These are phyloP conservation scores for Psilocybe subaeruginosa DNA, from an alignment of 768 basidiomycete genomes.

Conservation along the genomic window DNA sequence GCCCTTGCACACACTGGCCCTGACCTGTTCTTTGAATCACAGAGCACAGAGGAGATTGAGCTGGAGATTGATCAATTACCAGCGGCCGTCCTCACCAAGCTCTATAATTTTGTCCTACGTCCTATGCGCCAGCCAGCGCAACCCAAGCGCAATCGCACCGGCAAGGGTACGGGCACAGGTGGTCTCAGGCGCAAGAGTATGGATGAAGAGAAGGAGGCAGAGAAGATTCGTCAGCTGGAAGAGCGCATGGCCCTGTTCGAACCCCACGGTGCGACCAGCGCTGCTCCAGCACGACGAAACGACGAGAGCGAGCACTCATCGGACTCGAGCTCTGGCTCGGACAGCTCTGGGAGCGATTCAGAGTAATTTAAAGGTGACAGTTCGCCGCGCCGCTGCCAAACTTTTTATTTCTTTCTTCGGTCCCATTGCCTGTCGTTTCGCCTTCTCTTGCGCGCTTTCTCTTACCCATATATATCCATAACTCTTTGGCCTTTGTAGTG, in stretches of 20 bases:
- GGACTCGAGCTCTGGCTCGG: conserved; percentile 77
- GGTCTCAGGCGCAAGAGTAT: conserved; percentile 93
- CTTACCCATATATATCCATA: not conserved
- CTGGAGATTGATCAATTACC: conserved; percentile 96
- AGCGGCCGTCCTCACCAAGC: conserved; percentile 81
- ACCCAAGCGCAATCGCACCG: conserved; percentile 63
- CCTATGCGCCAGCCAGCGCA: conserved; percentile 67
- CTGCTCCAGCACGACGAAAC: conserved; percentile 39
- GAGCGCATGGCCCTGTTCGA: conserved; percentile 87
- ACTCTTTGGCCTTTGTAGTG: not conserved
- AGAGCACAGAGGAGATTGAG: conserved; percentile 98
- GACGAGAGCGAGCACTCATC: conserved; percentile 77
- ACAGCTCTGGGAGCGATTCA: conserved; percentile 84
- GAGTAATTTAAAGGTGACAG: conserved; percentile 52
- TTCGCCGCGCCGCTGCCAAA: not conserved
- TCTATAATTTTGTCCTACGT: conserved; percentile 94
- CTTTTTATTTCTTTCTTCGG: not conserved
- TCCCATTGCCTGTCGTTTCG: not conserved
- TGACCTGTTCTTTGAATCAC: conserved; percentile 19
- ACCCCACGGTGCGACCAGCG: conserved; percentile 42
- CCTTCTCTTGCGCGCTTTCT: not conserved
- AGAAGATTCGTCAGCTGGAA: conserved; percentile 92
- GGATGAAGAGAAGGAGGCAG: conserved; percentile 96
- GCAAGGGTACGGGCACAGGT: conserved; percentile 86
- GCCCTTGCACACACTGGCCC: conserved; percentile 19